phyloP scores from a whole-genome alignment of 345 rosid genomes.

The Eucalyptus curtisii region DNA sequence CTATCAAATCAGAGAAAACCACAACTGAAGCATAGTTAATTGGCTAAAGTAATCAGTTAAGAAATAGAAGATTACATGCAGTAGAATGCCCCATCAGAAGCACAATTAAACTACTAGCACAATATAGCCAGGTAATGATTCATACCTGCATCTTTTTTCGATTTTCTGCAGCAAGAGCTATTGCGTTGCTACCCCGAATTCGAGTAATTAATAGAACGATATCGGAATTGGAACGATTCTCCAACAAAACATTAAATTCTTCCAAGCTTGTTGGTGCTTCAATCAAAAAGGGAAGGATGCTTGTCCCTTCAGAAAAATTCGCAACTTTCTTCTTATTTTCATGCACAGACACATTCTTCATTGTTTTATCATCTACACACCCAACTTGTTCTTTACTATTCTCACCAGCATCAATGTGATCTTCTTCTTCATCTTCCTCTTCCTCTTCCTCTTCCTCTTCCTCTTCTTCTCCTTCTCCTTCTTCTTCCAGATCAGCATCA shows the following conservation, averaged over 20 bases:
- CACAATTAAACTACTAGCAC: neutral
- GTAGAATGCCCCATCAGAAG: neutral
- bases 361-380: slow-evolving; percentile 8
- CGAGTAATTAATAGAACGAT: slow-evolving; percentile 38
- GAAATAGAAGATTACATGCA: neutral
- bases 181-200: slow-evolving; percentile 55
- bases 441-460: neutral
- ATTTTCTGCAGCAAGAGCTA: slow-evolving; percentile 80
- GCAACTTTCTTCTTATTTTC: slow-evolving; percentile 1
- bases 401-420: neutral
- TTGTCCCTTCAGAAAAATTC: slow-evolving; percentile 2
- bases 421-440: neutral
- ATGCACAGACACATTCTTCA: slow-evolving; percentile 12
- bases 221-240: slow-evolving; percentile 40
- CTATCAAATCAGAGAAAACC: neutral
- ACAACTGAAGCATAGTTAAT: neutral
- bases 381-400: slow-evolving; percentile 9
- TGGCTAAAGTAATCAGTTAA: neutral
- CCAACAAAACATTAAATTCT: slow-evolving; percentile 51
- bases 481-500: slow-evolving; percentile 45
- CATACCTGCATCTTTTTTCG: slow-evolving; percentile 89
- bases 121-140: neutral
- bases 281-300: slow-evolving; percentile 55
- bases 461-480: slow-evolving; percentile 11
- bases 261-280: slow-evolving; percentile 68